These are phyloP conservation scores for Suillus luteus DNA, from an alignment of 768 basidiomycete species.

Conservation along the genomic window DNA sequence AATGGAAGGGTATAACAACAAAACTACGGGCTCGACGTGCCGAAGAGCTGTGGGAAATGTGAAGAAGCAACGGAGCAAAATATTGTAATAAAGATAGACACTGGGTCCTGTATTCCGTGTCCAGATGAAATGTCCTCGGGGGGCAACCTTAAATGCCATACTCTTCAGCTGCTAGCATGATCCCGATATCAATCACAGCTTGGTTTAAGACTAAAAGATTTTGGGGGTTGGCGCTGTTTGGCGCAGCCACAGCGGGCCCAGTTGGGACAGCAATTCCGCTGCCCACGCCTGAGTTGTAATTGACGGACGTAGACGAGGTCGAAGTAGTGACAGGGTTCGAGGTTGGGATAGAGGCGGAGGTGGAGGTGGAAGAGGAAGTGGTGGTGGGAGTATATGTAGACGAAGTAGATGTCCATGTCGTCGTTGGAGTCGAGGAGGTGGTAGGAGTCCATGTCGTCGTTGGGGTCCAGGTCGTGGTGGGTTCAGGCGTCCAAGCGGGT, in stretches of 20 bases:
- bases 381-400: conserved; percentile 12
- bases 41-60: neutral
- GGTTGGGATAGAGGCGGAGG: conserved; percentile 20
- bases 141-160: conserved; percentile 9
- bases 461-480: conserved; percentile 18
- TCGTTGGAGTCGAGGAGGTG: conserved; percentile 26
- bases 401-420: conserved; percentile 23
- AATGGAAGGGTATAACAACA: neutral
- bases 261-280: conserved; percentile 32
- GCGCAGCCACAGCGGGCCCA: conserved; percentile 31
- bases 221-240: conserved; percentile 33
- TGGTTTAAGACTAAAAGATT: conserved; percentile 38
- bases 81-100: conserved; percentile 6
- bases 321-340: conserved; percentile 24
- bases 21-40: neutral
- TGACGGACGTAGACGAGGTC: conserved; percentile 24
- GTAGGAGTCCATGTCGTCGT: conserved; percentile 12
- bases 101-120: neutral
- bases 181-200: conserved; percentile 39
- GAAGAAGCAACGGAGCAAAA: neutral
- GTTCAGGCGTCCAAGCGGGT: conserved; percentile 21
- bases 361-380: conserved; percentile 30
- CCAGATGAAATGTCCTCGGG: neutral
- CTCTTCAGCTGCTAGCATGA: conserved; percentile 14
- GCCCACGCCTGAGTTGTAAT: conserved; percentile 18